Evolutionary conservation across 1,284 basidiomycete species (phyloP).

Genomic region (Gymnopus androsaceus): DNA sequence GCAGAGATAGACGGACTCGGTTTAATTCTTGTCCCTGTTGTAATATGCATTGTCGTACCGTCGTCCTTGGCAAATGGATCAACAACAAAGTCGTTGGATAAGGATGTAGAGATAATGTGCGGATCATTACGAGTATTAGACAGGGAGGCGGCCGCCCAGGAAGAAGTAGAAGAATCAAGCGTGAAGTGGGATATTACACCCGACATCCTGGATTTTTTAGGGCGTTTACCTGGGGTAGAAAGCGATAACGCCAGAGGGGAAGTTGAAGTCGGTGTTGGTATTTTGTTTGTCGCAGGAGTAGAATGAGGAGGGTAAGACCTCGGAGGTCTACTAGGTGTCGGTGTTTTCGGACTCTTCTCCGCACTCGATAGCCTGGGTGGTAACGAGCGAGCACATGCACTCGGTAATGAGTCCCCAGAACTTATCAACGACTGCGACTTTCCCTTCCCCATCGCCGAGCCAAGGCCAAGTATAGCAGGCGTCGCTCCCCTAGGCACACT

Average conservation of each 20-base stretch:
- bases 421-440: constrained; percentile 8
- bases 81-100: not conserved
- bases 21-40: too few relatives aligned
- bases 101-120: not conserved
- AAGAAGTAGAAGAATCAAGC: not conserved
- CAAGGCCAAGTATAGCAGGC: too few relatives aligned
- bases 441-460: too few relatives aligned
- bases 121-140: not conserved
- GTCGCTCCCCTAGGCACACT: constrained; percentile 8
- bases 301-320: too few relatives aligned
- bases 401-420: constrained; percentile 5
- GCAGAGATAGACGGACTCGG: not conserved
- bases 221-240: not conserved
- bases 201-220: constrained; percentile 2
- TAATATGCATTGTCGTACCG: not conserved
- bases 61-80: constrained; percentile 9
- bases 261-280: not conserved
- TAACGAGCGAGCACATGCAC: too few relatives aligned
- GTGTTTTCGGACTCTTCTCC: too few relatives aligned
- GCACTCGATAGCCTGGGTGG: not conserved
- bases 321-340: too few relatives aligned
- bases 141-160: too few relatives aligned
- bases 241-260: not conserved
- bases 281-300: not conserved
- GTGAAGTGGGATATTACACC: not conserved